Percentiles rank a stretch among this genome's conserved stretches.
phyloP scores from a whole-genome alignment of 2,329 filamentous ascomycete genomes.

The Monosporascus sp. region DNA sequence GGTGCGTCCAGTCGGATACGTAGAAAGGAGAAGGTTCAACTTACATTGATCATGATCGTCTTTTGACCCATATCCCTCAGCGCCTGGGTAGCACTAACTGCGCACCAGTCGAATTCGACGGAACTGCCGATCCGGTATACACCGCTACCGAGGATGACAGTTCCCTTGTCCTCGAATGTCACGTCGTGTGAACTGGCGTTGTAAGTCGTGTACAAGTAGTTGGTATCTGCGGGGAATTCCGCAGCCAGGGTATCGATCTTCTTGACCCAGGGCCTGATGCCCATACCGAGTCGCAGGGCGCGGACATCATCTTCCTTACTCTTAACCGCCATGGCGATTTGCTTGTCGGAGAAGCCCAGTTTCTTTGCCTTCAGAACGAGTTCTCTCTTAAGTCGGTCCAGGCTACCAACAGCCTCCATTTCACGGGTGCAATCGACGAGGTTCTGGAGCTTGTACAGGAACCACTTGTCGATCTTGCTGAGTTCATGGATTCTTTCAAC shows the following conservation, averaged over 20 bases:
- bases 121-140: conserved; percentile 97
- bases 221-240: conserved; percentile 91
- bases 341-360: conserved; percentile 93
- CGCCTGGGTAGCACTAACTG: conserved; percentile 81
- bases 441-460: conserved; percentile 96
- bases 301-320: conserved; percentile 87
- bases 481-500: conserved; percentile 89
- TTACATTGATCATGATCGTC: conserved; percentile 92
- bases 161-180: conserved; percentile 86
- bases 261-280: conserved; percentile 94
- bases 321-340: conserved; percentile 83
- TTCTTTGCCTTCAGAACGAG: conserved; percentile 91
- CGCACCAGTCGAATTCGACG: conserved; percentile 98
- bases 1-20: neutral
- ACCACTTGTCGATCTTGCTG: conserved; percentile 99
- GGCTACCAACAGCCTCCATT: conserved; percentile 75
- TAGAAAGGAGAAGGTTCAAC: conserved; percentile 22
- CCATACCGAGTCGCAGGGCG: conserved; percentile 76
- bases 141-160: conserved; percentile 84
- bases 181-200: conserved; percentile 94
- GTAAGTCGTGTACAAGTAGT: conserved; percentile 97
- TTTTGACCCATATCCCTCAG: conserved; percentile 86
- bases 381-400: conserved; percentile 83
- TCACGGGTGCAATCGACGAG: conserved; percentile 87
- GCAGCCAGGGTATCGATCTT: conserved; percentile 96